A percentile compares a stretch with the other conserved stretches of the same genome.
phyloP scores from a whole-genome alignment of 2,329 filamentous ascomycete genomes.

The Diaporthe vexans region DNA sequence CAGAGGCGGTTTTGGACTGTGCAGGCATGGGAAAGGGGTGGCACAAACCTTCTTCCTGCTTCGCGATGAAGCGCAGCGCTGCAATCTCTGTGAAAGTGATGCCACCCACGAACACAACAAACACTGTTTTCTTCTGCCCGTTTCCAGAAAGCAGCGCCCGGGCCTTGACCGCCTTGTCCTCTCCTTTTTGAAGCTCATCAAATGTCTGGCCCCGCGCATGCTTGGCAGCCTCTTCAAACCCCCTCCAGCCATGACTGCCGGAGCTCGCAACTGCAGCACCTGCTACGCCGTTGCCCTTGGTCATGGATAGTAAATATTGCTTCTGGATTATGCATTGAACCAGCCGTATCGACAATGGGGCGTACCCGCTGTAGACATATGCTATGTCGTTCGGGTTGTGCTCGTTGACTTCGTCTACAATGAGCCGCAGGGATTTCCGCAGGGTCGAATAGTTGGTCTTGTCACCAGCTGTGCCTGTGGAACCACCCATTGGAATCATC shows the following conservation, averaged over 20 bases:
- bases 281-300: constrained; percentile 70
- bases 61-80: constrained; percentile 89
- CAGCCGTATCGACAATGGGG: constrained; percentile 89
- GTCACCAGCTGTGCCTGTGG: constrained; percentile 68
- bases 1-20: not conserved
- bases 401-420: constrained; percentile 97
- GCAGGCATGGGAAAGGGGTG: not conserved
- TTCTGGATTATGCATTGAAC: constrained; percentile 96
- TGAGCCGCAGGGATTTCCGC: constrained; percentile 87
- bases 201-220: constrained; percentile 91
- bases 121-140: constrained; percentile 84
- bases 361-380: constrained; percentile 99
- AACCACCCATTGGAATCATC: constrained; percentile 81
- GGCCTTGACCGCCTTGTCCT: constrained; percentile 92
- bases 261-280: constrained; percentile 64
- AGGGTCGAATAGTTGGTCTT: constrained; percentile 94
- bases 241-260: constrained; percentile 86
- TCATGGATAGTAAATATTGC: constrained; percentile 80
- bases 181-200: constrained; percentile 91
- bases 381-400: constrained; percentile 93
- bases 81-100: constrained; percentile 97
- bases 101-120: constrained; percentile 98
- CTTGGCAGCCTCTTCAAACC: constrained; percentile 93
- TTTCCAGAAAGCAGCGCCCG: constrained; percentile 84
- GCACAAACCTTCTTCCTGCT: constrained; percentile 78